Percentiles rank a stretch among this genome's conserved stretches.
Evolutionary conservation across 2,329 filamentous ascomycete species (phyloP).

Genomic region (Epicoccum sorghinum): DNA sequence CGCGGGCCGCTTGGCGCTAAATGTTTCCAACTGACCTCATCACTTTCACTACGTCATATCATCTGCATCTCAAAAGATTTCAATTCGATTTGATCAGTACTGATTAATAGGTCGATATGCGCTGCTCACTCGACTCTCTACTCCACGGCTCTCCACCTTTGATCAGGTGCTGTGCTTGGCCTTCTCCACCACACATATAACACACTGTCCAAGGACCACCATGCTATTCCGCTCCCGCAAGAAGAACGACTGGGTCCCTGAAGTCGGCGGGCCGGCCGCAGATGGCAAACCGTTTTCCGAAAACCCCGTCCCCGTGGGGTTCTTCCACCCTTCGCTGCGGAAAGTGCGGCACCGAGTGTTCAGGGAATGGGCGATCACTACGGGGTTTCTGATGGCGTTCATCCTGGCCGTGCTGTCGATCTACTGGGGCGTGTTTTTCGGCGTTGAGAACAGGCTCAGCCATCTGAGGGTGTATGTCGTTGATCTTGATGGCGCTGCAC

Average conservation of each 20-base stretch:
- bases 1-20: conserved; percentile 10
- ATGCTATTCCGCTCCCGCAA: conserved; percentile 12
- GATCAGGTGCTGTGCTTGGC: background rate
- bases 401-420: conserved; percentile 63
- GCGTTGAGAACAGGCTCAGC: conserved; percentile 54
- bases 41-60: conserved; percentile 14
- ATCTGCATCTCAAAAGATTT: background rate
- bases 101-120: conserved; percentile 3
- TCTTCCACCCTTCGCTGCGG: conserved; percentile 52
- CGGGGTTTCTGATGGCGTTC: conserved; percentile 60
- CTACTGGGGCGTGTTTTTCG: conserved; percentile 66
- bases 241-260: conserved; percentile 11
- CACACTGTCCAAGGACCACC: background rate
- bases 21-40: conserved; percentile 7
- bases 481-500: conserved; percentile 66
- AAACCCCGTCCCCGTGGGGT: conserved; percentile 50
- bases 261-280: conserved; percentile 14
- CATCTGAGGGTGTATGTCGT: conserved; percentile 62
- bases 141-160: background rate
- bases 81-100: background rate
- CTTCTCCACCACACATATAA: background rate
- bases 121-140: background rate
- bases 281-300: conserved; percentile 19
- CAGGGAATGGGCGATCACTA: conserved; percentile 51
- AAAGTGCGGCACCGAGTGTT: conserved; percentile 50